phyloP scores from a whole-genome alignment of 257 asterid species.

The Gentiana dahurica region DNA sequence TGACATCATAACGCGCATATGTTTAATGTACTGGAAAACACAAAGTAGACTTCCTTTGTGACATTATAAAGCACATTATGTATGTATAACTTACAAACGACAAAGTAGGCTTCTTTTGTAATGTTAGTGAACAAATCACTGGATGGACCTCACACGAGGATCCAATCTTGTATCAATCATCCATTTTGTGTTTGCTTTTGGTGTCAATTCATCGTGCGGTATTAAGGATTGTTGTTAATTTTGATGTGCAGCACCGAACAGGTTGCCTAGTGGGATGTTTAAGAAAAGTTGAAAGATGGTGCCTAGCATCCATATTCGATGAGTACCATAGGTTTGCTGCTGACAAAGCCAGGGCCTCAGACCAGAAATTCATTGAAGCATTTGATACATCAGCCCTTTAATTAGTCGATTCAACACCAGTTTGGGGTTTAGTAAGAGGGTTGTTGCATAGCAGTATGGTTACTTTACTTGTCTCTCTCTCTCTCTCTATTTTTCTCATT shows the following conservation, averaged over 20 bases:
- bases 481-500: too few species aligned
- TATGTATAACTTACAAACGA: too few species aligned
- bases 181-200: not conserved
- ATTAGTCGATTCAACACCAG: constrained; percentile 18
- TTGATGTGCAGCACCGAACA: constrained; percentile 58
- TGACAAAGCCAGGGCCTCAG: constrained; percentile 72
- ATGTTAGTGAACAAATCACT: too few species aligned
- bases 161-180: too few species aligned
- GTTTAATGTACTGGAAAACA: too few species aligned
- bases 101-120: too few species aligned
- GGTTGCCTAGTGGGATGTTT: constrained; percentile 89
- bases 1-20: too few species aligned
- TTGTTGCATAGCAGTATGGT: not conserved
- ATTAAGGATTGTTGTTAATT: constrained; percentile 1
- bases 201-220: not conserved
- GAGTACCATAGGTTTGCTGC: constrained; percentile 83
- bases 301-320: constrained; percentile 62
- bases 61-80: too few species aligned
- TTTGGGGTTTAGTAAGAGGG: constrained; percentile 3
- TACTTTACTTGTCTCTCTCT: too few species aligned
- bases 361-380: constrained; percentile 59
- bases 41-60: too few species aligned
- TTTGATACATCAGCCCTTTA: constrained; percentile 48
- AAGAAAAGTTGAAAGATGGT: constrained; percentile 74
- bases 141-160: too few species aligned